These are phyloP conservation scores for Reutealis trisperma DNA, from an alignment of 345 rosid genomes.

Conservation along the genomic window DNA sequence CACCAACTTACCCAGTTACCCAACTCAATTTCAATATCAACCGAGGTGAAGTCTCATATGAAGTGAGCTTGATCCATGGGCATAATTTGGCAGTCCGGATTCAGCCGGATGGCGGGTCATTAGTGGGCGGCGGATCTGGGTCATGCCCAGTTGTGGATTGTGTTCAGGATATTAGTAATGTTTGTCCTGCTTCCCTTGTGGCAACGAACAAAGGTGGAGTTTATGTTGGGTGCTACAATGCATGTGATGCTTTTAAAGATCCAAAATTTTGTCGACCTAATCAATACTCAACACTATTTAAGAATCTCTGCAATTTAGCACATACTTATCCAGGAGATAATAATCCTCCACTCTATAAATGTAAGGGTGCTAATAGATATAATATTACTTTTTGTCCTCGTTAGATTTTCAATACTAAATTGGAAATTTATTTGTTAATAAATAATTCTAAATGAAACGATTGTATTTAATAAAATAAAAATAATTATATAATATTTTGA, in stretches of 20 bases:
- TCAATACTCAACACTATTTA: slow-evolving; percentile 24
- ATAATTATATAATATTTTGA: too few relatives aligned
- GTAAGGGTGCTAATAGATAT: slow-evolving; percentile 22
- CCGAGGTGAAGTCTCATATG: slow-evolving; percentile 24
- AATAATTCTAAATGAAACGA: too few relatives aligned
- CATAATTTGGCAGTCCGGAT: slow-evolving; percentile 23
- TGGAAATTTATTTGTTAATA: too few relatives aligned
- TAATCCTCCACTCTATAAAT: slow-evolving; percentile 28
- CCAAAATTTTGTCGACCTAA: slow-evolving; percentile 26
- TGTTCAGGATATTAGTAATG: slow-evolving; percentile 17
- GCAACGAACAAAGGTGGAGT: slow-evolving; percentile 16
- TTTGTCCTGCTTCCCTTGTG: slow-evolving; percentile 29
- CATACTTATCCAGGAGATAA: slow-evolving; percentile 25
- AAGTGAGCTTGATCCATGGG: slow-evolving; percentile 42
- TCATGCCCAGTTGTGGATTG: slow-evolving; percentile 35
- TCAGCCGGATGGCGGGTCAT: slow-evolving; percentile 29
- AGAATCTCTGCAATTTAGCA: slow-evolving; percentile 21
- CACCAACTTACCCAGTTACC: slow-evolving; percentile 25
- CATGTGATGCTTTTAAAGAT: slow-evolving; percentile 26
- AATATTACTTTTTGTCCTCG: slow-evolving; percentile 30
- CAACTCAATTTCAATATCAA: slow-evolving; percentile 24
- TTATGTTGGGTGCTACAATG: slow-evolving; percentile 28
- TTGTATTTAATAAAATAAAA: too few relatives aligned
- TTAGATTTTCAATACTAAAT: too few relatives aligned
- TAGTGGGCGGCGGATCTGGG: slow-evolving; percentile 27